phyloP scores from a whole-genome alignment of 176 grass and related monocot genomes.

The Chloris gayana region DNA sequence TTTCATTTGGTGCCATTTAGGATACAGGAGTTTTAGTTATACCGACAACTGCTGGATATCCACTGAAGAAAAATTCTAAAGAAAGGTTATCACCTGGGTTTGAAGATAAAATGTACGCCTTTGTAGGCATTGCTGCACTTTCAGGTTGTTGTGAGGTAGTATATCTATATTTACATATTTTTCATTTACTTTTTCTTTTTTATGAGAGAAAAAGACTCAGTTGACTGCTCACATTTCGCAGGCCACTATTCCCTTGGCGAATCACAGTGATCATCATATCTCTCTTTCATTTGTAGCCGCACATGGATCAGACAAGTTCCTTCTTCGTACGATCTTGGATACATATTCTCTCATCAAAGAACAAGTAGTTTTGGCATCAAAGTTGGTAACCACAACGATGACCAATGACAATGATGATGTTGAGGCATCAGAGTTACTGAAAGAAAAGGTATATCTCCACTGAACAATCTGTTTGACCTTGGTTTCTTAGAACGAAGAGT shows the following conservation, averaged over 20 bases:
- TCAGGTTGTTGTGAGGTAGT: slow-evolving; percentile 95
- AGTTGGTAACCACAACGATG: slow-evolving; percentile 51
- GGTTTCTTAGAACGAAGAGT: background rate
- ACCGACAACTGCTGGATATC: slow-evolving; percentile 83
- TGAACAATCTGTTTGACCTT: slow-evolving; percentile 30
- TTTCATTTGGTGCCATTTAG: slow-evolving; percentile 48
- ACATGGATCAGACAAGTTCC: slow-evolving; percentile 84
- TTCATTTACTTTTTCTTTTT: slow-evolving; percentile 19
- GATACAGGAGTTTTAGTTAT: slow-evolving; percentile 91
- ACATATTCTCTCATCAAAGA: slow-evolving; percentile 77
- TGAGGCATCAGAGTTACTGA: slow-evolving; percentile 67
- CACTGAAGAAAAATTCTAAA: slow-evolving; percentile 70
- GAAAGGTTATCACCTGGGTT: slow-evolving; percentile 71
- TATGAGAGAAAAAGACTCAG: background rate
- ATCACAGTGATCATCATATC: slow-evolving; percentile 66
- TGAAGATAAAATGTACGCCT: slow-evolving; percentile 70
- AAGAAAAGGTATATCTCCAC: slow-evolving; percentile 85
- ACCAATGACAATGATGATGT: slow-evolving; percentile 54
- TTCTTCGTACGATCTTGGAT: slow-evolving; percentile 68
- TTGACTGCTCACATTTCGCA: slow-evolving; percentile 53
- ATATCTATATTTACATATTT: slow-evolving; percentile 27
- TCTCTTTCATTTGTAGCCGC: slow-evolving; percentile 89
- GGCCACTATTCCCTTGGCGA: slow-evolving; percentile 76
- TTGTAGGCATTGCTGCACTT: slow-evolving; percentile 81
- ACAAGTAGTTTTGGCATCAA: slow-evolving; percentile 71